phyloP scores from a whole-genome alignment of 192 early-diverging fungal species.

The Funneliformis geosporum region DNA sequence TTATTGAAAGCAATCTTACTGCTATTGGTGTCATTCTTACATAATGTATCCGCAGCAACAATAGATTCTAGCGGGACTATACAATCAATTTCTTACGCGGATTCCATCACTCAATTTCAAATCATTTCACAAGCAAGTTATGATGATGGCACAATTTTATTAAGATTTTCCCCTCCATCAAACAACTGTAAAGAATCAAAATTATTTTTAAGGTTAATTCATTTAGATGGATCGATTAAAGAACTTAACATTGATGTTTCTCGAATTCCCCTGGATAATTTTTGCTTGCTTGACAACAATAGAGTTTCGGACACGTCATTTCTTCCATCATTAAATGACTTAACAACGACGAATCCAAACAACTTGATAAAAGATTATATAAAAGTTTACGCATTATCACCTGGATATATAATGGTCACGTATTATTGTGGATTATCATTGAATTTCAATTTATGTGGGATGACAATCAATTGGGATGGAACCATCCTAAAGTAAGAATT shows the following conservation, averaged over 20 bases:
- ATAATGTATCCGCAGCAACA: neutral
- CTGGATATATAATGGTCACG: neutral
- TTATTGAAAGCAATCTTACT: neutral
- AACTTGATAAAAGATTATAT: neutral
- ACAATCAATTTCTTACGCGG: neutral
- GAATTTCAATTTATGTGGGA: neutral
- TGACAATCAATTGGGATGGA: neutral
- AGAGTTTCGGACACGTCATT: too few species aligned
- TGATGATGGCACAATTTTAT: neutral
- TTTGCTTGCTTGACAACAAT: neutral
- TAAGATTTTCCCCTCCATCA: neutral
- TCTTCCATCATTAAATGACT: neutral
- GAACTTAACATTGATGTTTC: neutral
- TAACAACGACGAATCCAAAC: neutral
- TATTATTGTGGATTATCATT: neutral
- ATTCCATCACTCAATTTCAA: neutral
- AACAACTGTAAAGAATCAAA: neutral
- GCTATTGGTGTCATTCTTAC: neutral
- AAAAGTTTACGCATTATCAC: neutral
- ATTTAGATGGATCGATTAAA: neutral
- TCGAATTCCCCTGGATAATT: neutral
- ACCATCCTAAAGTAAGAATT: neutral
- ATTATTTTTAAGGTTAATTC: slow-evolving; percentile 5
- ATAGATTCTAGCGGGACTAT: neutral
- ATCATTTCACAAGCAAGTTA: neutral